Percentiles rank a stretch among this genome's conserved stretches.
These are phyloP conservation scores for Anacardium occidentale DNA, from an alignment of 345 rosid genomes.

Conservation along the genomic window DNA sequence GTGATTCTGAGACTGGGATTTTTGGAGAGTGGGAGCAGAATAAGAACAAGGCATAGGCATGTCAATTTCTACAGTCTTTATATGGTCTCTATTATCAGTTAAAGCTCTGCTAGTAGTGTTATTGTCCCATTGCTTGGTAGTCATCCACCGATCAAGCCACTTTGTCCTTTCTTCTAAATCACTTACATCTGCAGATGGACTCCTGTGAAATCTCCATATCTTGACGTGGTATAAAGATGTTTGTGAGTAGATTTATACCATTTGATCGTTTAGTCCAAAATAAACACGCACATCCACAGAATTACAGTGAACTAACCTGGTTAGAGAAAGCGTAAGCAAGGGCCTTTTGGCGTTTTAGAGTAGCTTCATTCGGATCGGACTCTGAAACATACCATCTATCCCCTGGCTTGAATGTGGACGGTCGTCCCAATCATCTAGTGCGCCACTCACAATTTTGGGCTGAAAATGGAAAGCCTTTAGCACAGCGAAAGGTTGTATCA, in stretches of 20 bases:
- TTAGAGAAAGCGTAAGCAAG: constrained; percentile 66
- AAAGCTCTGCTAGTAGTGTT: constrained; percentile 34
- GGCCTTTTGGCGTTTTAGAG: constrained; percentile 57
- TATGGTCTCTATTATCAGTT: constrained; percentile 41
- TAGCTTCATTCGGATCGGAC: constrained; percentile 55
- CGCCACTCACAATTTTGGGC: constrained; percentile 72
- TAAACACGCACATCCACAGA: neutral
- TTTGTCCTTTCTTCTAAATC: constrained; percentile 54
- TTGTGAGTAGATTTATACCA: neutral
- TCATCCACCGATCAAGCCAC: constrained; percentile 92
- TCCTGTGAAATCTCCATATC: constrained; percentile 62
- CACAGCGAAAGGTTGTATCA: neutral
- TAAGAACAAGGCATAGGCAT: constrained; percentile 26
- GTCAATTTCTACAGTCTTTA: constrained; percentile 60
- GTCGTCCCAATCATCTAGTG: constrained; percentile 57
- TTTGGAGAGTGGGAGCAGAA: constrained; percentile 25
- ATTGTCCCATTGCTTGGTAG: constrained; percentile 67
- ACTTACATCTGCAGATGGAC: constrained; percentile 49
- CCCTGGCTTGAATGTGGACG: constrained; percentile 40
- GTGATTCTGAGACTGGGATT: constrained; percentile 17
- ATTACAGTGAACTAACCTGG: constrained; percentile 45
- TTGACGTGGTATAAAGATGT: constrained; percentile 9
- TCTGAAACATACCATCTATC: constrained; percentile 42
- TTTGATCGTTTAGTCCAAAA: neutral
- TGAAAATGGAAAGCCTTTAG: constrained; percentile 19